Evolutionary conservation across 2,329 filamentous ascomycete species (phyloP), one percentile per base, ranked within the genome.

Genomic region (Colletotrichum falcatum): DNA sequence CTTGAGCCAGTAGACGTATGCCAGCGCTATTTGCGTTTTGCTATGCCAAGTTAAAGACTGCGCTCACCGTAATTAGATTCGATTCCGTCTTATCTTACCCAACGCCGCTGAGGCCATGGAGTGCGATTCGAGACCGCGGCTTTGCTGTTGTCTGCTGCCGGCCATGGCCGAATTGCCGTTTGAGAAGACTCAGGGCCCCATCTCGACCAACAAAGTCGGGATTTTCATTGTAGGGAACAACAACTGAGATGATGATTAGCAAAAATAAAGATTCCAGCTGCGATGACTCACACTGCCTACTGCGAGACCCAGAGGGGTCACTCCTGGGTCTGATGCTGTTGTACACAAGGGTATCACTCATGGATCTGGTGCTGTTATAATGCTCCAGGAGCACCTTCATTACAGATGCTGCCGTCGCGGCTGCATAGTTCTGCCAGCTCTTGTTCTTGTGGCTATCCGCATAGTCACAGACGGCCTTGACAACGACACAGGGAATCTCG

Each of bases 1-100:
- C 8, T 61, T 61, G 4, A 76, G 59, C 75, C 75, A 74, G 66
- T 76, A 78, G 3, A 63, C 66, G 48, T 79, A 79, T 23, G 61
- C 74, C 16, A 80, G 65, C 2, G 77, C 78, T 20, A 79, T 75
- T 60, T 79, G 78, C 8, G 78, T 78, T 74, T 79, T 80, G 14
- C 77, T 79, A 54, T 35, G 5, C 9, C 9, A 20, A 26, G 35
- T 76, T 30, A 74, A 66, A 9, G 46, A 23, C 58, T 48, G 18
- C 12, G 48, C 11, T 59, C 6, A 7, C 8, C 16, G 20, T 18
- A 35, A 12, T 6, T 42, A 26, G 14, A 26, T 16, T n/a, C n/a
- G n/a, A n/a, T n/a, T n/a, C n/a, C n/a, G 7, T 20, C 20, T 16
- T 14, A 12, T 23, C 42, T 49, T 73, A 77, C 74, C 76, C 76